These are phyloP conservation scores for Euphorbia peplus DNA, from an alignment of 345 rosid species.

Conservation along the genomic window DNA sequence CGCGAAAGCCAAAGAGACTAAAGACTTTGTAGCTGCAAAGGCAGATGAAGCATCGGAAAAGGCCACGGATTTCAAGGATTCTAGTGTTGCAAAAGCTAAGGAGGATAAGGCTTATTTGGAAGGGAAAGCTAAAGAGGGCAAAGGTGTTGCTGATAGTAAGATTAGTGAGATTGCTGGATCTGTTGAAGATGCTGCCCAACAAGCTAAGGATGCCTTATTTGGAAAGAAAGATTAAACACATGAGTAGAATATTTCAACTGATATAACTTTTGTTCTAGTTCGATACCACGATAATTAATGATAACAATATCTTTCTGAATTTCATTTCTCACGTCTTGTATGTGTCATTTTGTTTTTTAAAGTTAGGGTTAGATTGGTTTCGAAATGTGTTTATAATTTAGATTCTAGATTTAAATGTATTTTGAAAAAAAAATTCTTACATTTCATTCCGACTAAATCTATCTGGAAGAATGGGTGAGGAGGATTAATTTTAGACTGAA, in stretches of 20 bases:
- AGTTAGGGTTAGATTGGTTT: too few species aligned
- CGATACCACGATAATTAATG: too few species aligned
- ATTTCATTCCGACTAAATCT: too few species aligned
- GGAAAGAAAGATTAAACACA: constrained; percentile 56
- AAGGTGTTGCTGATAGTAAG: constrained; percentile 23
- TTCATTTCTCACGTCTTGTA: too few species aligned
- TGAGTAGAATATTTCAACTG: constrained; percentile 21
- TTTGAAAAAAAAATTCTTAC: too few species aligned
- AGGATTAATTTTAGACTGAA: too few species aligned
- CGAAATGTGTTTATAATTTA: too few species aligned
- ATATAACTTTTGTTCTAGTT: too few species aligned
- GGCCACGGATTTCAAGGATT: constrained; percentile 24
- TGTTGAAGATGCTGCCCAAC: constrained; percentile 50
- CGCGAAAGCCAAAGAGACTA: constrained; percentile 19
- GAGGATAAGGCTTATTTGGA: constrained; percentile 29
- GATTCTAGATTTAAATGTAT: too few species aligned
- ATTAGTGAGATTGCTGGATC: constrained; percentile 24
- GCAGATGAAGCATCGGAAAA: background rate
- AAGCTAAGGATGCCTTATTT: constrained; percentile 48
- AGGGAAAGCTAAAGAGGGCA: constrained; percentile 20
- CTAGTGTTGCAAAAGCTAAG: constrained; percentile 18
- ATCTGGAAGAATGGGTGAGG: too few species aligned
- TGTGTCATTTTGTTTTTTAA: too few species aligned
- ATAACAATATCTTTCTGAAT: too few species aligned
- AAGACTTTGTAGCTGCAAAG: constrained; percentile 1